Conservation (phyloP, 1,284 basidiomycete species). For the Malassezia sympodialis region DNA sequence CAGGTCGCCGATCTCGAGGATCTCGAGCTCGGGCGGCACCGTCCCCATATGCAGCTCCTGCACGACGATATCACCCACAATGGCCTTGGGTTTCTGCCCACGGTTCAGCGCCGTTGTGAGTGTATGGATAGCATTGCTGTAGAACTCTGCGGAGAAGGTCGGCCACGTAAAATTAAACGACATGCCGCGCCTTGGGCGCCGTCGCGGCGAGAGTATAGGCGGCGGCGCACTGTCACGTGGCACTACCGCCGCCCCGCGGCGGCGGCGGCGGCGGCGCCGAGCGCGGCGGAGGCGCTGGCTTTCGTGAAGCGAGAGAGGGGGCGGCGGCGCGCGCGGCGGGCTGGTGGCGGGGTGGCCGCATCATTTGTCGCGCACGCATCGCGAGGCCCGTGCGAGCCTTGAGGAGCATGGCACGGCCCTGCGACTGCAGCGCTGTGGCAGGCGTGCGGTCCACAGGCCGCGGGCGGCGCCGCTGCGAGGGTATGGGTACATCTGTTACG, state of each 20-base stretch:
- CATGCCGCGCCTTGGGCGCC: slow-evolving; percentile 53
- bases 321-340: neutral
- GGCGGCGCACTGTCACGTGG: neutral
- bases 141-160: slow-evolving; percentile 58
- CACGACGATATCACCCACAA: slow-evolving; percentile 92
- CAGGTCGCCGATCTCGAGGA: slow-evolving; percentile 94
- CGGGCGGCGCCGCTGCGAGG: neutral
- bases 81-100: slow-evolving; percentile 74
- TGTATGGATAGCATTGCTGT: slow-evolving; percentile 51
- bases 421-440: neutral
- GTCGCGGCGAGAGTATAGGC: neutral
- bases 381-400: slow-evolving; percentile 10
- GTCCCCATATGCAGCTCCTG: slow-evolving; percentile 97
- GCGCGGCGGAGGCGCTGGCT: neutral
- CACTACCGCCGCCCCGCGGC: neutral
- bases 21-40: slow-evolving; percentile 93
- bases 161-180: slow-evolving; percentile 98
- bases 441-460: neutral
- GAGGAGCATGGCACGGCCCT: slow-evolving; percentile 14
- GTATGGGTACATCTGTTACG: slow-evolving; percentile 20
- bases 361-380: slow-evolving; percentile 13
- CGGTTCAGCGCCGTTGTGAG: slow-evolving; percentile 50
- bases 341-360: slow-evolving; percentile 2
- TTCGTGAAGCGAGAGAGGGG: neutral
- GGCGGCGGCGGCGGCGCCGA: neutral